phyloP scores from a whole-genome alignment of 2,329 filamentous ascomycete genomes.

The Cercospora janseana region DNA sequence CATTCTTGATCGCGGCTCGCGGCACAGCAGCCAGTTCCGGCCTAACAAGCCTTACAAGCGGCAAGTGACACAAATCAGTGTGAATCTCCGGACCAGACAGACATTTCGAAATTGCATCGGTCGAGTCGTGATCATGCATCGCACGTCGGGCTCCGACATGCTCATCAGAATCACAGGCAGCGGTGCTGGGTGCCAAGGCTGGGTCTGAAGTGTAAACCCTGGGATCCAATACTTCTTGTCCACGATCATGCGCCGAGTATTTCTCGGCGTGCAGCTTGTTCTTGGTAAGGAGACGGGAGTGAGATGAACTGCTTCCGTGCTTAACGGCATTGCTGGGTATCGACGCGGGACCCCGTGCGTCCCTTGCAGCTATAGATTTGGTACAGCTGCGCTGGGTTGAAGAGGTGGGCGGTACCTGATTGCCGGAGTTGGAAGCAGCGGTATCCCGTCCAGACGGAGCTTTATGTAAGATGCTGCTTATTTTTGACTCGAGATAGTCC shows the following conservation, averaged over 20 bases:
- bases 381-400: too few relatives aligned
- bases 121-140: constrained; percentile 8
- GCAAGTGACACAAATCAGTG: constrained; percentile 25
- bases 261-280: constrained; percentile 10
- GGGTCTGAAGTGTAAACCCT: constrained; percentile 8
- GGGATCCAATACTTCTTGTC: constrained; percentile 1
- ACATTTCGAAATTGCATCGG: constrained; percentile 7
- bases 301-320: background rate
- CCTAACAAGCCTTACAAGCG: constrained; percentile 30
- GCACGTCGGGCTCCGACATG: constrained; percentile 3
- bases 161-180: background rate
- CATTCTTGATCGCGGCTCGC: constrained; percentile 6
- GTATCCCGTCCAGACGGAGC: background rate
- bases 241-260: constrained; percentile 8
- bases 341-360: too few relatives aligned
- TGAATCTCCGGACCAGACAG: background rate
- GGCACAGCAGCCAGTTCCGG: constrained; percentile 33
- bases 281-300: constrained; percentile 3
- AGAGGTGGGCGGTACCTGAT: background rate
- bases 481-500: constrained; percentile 6
- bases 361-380: constrained; percentile 1
- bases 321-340: too few relatives aligned
- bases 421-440: background rate
- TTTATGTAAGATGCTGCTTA: constrained; percentile 15
- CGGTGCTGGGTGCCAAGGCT: constrained; percentile 17